phyloP scores from a whole-genome alignment of 106 monocot species.

The Xerophyta viscosa region DNA sequence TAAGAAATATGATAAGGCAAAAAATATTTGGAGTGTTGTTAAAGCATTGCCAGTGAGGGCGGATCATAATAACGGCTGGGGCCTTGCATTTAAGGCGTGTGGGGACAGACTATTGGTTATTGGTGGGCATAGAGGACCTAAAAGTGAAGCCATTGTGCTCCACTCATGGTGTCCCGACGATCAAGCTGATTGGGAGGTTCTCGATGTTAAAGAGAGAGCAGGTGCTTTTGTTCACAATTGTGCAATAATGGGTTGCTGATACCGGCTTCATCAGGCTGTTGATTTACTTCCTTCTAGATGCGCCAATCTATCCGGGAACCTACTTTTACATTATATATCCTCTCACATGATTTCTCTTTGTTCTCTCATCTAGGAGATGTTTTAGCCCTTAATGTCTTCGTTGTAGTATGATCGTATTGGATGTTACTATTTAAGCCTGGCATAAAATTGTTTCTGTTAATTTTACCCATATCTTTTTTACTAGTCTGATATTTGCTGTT shows the following conservation, averaged over 20 bases:
- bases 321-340: too few species aligned
- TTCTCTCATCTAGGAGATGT: too few species aligned
- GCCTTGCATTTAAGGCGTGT: slow-evolving; percentile 73
- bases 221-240: slow-evolving; percentile 14
- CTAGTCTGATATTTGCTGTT: too few species aligned
- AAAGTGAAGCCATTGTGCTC: slow-evolving; percentile 49
- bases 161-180: slow-evolving; percentile 42
- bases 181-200: slow-evolving; percentile 1
- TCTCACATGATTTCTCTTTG: too few species aligned
- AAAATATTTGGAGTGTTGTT: slow-evolving; percentile 46
- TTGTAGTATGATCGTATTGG: too few species aligned
- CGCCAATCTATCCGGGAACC: too few species aligned
- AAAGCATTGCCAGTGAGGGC: slow-evolving; percentile 63
- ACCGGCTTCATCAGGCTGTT: too few species aligned
- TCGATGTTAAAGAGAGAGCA: slow-evolving; percentile 1
- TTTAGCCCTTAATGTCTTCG: too few species aligned
- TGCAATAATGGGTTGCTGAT: slow-evolving; percentile 15
- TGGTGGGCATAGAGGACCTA: slow-evolving; percentile 34
- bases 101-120: slow-evolving; percentile 49
- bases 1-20: slow-evolving; percentile 59
- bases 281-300: too few species aligned
- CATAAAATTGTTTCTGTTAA: too few species aligned
- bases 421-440: too few species aligned
- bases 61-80: slow-evolving; percentile 73
- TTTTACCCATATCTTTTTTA: too few species aligned